Conservation (phyloP, 768 basidiomycete species). For the Serendipita vermifera region DNA sequence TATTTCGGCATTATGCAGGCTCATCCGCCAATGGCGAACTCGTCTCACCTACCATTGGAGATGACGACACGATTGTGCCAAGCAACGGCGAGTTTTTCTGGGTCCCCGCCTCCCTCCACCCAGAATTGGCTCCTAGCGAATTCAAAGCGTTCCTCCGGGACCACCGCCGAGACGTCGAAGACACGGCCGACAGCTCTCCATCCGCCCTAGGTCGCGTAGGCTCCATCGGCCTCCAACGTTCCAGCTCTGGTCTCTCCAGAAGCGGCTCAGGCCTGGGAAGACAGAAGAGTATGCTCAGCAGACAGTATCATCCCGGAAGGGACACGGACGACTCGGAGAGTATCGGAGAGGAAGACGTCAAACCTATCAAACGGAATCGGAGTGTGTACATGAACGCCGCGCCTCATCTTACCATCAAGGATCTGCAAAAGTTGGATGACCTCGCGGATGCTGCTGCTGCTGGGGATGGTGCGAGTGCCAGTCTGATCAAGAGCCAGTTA, state of each 20-base stretch:
- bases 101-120: conserved; percentile 94
- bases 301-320: conserved; percentile 76
- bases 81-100: conserved; percentile 61
- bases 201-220: conserved; percentile 22
- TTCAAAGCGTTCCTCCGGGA: conserved; percentile 92
- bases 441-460: conserved; percentile 76
- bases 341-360: conserved; percentile 37
- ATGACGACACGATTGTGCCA: background rate
- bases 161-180: conserved; percentile 52
- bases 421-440: conserved; percentile 88
- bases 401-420: conserved; percentile 82
- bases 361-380: conserved; percentile 51
- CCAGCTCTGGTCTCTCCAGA: conserved; percentile 32
- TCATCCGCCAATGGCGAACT: background rate
- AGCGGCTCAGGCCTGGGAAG: conserved; percentile 47
- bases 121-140: conserved; percentile 93
- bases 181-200: conserved; percentile 25
- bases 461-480: conserved; percentile 58
- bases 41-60: background rate
- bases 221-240: conserved; percentile 26
- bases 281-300: conserved; percentile 86
- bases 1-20: background rate
- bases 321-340: conserved; percentile 65
- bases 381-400: conserved; percentile 53
- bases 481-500: conserved; percentile 61